A percentile compares a stretch with the other conserved stretches of the same genome.
phyloP scores from a whole-genome alignment of 1,284 basidiomycete species.

The Neolentinus lepideus region DNA sequence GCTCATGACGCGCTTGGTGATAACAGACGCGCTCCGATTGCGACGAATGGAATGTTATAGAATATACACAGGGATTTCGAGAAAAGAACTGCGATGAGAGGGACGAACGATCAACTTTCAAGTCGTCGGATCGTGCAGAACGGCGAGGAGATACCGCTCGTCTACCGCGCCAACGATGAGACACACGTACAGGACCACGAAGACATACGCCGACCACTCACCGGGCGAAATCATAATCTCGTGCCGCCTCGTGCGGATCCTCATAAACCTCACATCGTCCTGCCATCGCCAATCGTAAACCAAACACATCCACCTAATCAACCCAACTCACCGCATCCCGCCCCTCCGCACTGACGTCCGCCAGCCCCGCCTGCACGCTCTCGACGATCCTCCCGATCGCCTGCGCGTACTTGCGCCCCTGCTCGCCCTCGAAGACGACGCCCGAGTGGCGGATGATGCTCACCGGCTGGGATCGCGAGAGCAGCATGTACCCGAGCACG shows the following conservation, averaged over 20 bases:
- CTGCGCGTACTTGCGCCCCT: slow-evolving; percentile 73
- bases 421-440: slow-evolving; percentile 82
- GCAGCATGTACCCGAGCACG: slow-evolving; percentile 82
- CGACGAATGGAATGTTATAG: too few species aligned
- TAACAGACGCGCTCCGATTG: too few species aligned
- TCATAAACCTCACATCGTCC: slow-evolving; percentile 86
- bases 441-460: slow-evolving; percentile 80
- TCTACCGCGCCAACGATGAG: slow-evolving; percentile 36
- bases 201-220: slow-evolving; percentile 26
- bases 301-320: not conserved
- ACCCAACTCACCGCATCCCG: slow-evolving; percentile 40
- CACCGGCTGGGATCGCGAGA: slow-evolving; percentile 59
- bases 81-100: too few species aligned
- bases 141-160: slow-evolving; percentile 76
- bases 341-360: slow-evolving; percentile 56
- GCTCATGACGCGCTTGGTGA: too few species aligned
- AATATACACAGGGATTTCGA: too few species aligned
- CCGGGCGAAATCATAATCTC: slow-evolving; percentile 94
- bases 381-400: slow-evolving; percentile 77
- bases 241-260: slow-evolving; percentile 86
- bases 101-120: too few species aligned
- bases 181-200: not conserved
- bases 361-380: slow-evolving; percentile 64
- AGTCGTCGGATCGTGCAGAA: slow-evolving; percentile 69
- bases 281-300: slow-evolving; percentile 22